Evolutionary conservation across 2,329 filamentous ascomycete species (phyloP), one percentile per base, ranked within the genome.

Genomic region (Fusarium fracticaudum): DNA sequence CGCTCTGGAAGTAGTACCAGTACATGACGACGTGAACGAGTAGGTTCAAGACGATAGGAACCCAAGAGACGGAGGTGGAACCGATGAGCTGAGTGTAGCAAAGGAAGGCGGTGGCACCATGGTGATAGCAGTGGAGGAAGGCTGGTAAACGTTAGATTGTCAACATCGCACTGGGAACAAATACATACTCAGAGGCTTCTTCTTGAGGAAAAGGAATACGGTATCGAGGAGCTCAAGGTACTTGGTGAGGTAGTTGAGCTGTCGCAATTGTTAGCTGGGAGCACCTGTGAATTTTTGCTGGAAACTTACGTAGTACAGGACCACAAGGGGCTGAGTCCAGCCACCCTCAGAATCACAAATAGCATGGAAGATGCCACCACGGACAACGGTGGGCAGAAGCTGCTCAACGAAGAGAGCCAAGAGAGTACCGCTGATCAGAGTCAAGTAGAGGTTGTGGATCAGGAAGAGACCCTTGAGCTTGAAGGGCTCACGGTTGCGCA

Each of bases 1-100:
- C 95, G 81, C 94, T 96, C 89, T 98, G 96, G 92, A 98, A 98
- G 91, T 98, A 98, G 91, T 98, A 98, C 95, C 95, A 98, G 92
- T 98, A 98, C 96, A 98, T 98, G 82, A 98, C 93, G 67, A 98
- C 96, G 86, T 98, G 96, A 63, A 98, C 96, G 74, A 91, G 91
- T 81, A 98, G 86, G 89, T 98, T 98, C 79, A 98, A 91, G 61
- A 91, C 92, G 83, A 98, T 98, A 72, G 93, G 92, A 64, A 98
- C 94, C 96, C 96, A 98, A 70, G 95, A 97, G 65, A 98, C 96
- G 48, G 96, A 90, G 51, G 96, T 98, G 81, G 94, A 91, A 77
- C 96, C 96, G 80, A 98, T 92, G 76, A 98, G 91, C 87, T 98
- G 96, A 64, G 95, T 98, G 89, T 97, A 98, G 93, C 96, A 98